Percentiles rank a stretch among this genome's conserved stretches.
phyloP scores from a whole-genome alignment of 1,284 basidiomycete species.

The Sanghuangporus weigelae region DNA sequence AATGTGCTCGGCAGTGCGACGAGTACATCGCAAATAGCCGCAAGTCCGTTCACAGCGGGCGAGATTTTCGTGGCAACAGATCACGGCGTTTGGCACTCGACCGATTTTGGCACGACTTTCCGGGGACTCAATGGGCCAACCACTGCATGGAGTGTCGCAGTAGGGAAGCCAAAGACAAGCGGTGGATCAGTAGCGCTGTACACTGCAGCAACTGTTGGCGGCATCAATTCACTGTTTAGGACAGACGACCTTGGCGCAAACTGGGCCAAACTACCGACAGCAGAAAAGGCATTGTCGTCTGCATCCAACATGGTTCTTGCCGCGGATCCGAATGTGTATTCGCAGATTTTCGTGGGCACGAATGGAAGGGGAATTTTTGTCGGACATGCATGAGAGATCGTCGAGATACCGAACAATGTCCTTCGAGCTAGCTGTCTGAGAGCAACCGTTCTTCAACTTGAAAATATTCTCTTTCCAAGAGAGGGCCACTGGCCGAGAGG shows the following conservation, averaged over 20 bases:
- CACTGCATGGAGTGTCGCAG: constrained; percentile 21
- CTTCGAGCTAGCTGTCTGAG: too few relatives aligned
- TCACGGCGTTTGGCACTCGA: constrained; percentile 23
- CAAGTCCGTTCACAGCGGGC: constrained; percentile 20
- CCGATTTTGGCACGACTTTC: constrained; percentile 22
- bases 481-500: too few relatives aligned
- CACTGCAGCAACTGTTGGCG: constrained; percentile 19
- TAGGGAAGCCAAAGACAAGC: constrained; percentile 22
- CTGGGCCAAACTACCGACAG: constrained; percentile 23
- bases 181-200: constrained; percentile 23
- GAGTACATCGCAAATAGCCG: constrained; percentile 19
- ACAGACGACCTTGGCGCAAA: constrained; percentile 22
- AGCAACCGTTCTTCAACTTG: too few relatives aligned
- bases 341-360: constrained; percentile 22
- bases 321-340: constrained; percentile 17
- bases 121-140: constrained; percentile 18
- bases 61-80: constrained; percentile 24
- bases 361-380: constrained; percentile 20
- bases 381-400: constrained; percentile 1
- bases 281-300: constrained; percentile 14
- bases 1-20: constrained; percentile 20
- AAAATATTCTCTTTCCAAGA: too few relatives aligned
- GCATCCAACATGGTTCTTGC: constrained; percentile 18
- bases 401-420: background rate
- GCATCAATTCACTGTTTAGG: constrained; percentile 20